phyloP scores from a whole-genome alignment of 352 stramenopile species.

The Phytophthora tentaculata region DNA sequence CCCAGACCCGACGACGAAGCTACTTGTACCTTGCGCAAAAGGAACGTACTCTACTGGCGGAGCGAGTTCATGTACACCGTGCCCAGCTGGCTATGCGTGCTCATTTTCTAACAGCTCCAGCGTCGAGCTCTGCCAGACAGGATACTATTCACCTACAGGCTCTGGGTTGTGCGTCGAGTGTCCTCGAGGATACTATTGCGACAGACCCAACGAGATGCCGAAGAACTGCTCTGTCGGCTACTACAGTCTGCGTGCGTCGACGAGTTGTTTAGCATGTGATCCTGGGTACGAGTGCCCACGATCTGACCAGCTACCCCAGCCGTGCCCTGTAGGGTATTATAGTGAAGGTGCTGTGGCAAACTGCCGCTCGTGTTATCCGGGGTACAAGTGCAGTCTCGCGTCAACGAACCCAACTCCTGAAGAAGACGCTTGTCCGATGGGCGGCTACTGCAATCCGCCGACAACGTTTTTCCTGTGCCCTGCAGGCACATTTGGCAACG shows the following conservation, averaged over 20 bases:
- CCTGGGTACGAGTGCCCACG: conserved; percentile 87
- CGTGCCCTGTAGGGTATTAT: conserved; percentile 89
- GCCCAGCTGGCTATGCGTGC: conserved; percentile 84
- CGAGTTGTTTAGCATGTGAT: conserved; percentile 68
- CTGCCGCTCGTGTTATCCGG: conserved; percentile 66
- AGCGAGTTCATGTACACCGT: conserved; percentile 63
- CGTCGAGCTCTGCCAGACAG: conserved; percentile 62
- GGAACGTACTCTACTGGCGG: conserved; percentile 66
- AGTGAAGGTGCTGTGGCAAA: conserved; percentile 77
- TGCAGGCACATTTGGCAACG: conserved; percentile 86
- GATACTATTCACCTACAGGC: conserved; percentile 70
- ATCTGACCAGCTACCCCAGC: conserved; percentile 71
- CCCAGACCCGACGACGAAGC: conserved; percentile 57
- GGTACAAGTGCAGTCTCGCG: conserved; percentile 83
- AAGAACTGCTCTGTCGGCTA: conserved; percentile 80
- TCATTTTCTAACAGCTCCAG: conserved; percentile 61
- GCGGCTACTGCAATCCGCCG: conserved; percentile 88
- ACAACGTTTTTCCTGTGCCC: conserved; percentile 89
- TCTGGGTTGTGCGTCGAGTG: conserved; percentile 75
- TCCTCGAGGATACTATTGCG: conserved; percentile 84
- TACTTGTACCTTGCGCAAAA: conserved; percentile 52
- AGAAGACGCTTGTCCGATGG: conserved; percentile 87
- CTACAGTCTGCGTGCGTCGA: conserved; percentile 78
- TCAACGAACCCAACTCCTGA: conserved; percentile 82
- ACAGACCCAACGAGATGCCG: conserved; percentile 60